Evolutionary conservation across 2,329 filamentous ascomycete genomes (phyloP), one percentile per base, ranked within the genome.

Genomic region (Myriosclerotinia curreyana): DNA sequence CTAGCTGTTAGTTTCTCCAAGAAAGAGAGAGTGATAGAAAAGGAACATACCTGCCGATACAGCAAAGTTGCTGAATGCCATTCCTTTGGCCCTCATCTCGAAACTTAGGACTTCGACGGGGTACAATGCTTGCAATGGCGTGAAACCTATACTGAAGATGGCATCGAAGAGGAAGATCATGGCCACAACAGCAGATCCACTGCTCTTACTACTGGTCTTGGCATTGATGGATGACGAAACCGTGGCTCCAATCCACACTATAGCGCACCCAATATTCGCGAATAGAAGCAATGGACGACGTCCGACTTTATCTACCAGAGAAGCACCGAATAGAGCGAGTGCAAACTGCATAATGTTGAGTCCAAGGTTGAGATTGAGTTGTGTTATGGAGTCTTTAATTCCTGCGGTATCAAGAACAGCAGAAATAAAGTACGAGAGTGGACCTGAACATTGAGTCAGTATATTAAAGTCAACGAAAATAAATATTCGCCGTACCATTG

Each of bases 111-210:
- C 79, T 69, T 84, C 81, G 52, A 83, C 80, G 0, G 81, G 79
- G 69, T 82, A 83, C n/a, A 83, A 73, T 44, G 76, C 74, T 71
- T 78, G 76, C 55, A 80, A 69, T 2, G 78, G 77, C 0, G 78
- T 80, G 65, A 75, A 75, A 17, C 75, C 77, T 65, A 83, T 74
- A 6, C 79, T 80, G 74, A 79, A 85, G 44, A 81, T 75, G 65
- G 79, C 78, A 3, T 80, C 80, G 67, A 83, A 83, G 60, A 84
- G 75, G 74, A 83, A 84, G 61, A 83, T 80, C 71, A 82, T 79
- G 25, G 80, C 80, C 31, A 84, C 73, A 11, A 78, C 76, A 0
- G 80, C 81, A 56, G 78, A 76, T 42, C 78, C 78, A 1, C 79
- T 78, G 7, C 75, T 67, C 34, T 69, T 66, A 31, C 61, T 56